phyloP scores from a whole-genome alignment of 139 green algal species.

The Astrephomene gubernaculifera region DNA sequence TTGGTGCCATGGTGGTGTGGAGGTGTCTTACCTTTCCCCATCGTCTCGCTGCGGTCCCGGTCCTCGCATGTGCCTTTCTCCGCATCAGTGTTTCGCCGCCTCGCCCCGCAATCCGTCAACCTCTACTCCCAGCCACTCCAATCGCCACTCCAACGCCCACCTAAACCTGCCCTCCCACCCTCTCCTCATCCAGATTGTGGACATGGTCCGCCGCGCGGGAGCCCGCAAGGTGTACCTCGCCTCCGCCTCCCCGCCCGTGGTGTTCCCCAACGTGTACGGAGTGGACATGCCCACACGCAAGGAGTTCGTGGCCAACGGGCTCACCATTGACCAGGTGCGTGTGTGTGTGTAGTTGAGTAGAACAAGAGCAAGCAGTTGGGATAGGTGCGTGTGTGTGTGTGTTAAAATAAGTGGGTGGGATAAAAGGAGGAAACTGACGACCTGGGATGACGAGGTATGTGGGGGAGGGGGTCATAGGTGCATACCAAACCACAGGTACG shows the following conservation, averaged over 20 bases:
- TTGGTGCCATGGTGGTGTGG: too few relatives aligned
- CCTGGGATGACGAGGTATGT: neutral
- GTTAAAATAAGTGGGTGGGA: neutral
- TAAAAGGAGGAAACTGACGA: neutral
- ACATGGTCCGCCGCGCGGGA: slow-evolving; percentile 93
- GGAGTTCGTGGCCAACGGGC: slow-evolving; percentile 94
- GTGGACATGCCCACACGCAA: slow-evolving; percentile 96
- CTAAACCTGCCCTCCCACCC: too few relatives aligned
- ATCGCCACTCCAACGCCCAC: too few relatives aligned
- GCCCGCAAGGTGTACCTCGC: slow-evolving; percentile 97
- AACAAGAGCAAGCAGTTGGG: neutral
- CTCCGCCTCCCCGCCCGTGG: slow-evolving; percentile 89
- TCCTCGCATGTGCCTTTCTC: too few relatives aligned
- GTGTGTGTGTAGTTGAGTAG: neutral
- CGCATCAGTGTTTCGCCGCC: too few relatives aligned
- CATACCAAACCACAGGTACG: too few relatives aligned
- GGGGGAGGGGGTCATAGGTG: neutral
- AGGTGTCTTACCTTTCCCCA: too few relatives aligned
- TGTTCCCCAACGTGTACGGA: slow-evolving; percentile 98
- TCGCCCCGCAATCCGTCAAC: too few relatives aligned
- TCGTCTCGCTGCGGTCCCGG: too few relatives aligned
- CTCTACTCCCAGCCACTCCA: too few relatives aligned
- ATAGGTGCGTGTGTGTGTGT: neutral
- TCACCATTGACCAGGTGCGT: slow-evolving; percentile 83
- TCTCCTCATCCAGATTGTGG: slow-evolving; percentile 98